Conservation (phyloP, 129 eudicot species). For the Flaveria robusta region DNA sequence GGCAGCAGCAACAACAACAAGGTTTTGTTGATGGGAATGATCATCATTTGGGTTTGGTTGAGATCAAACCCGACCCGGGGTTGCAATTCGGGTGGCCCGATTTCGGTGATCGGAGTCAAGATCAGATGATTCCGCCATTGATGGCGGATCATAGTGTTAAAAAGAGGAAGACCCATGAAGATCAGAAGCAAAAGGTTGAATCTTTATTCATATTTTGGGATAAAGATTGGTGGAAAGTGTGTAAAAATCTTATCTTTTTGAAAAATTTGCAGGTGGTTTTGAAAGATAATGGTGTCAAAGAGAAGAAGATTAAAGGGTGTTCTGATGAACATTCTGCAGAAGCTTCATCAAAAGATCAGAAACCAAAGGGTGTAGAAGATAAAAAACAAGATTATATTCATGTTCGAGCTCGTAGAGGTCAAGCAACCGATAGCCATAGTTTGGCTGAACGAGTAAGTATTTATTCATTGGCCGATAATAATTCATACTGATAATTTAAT, state of each 20-base stretch:
- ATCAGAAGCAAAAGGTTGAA: slow-evolving; percentile 52
- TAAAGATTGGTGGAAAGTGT: slow-evolving; percentile 1
- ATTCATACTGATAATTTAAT: too few relatives aligned
- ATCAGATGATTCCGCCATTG: slow-evolving; percentile 22
- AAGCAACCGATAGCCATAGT: slow-evolving; percentile 99
- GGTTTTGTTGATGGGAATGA: slow-evolving; percentile 40
- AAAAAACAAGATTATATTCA: slow-evolving; percentile 85
- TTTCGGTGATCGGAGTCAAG: slow-evolving; percentile 35
- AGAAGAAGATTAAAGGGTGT: slow-evolving; percentile 56
- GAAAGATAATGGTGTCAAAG: slow-evolving; percentile 40
- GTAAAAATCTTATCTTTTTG: background rate
- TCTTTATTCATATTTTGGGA: slow-evolving; percentile 15
- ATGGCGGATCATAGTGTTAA: slow-evolving; percentile 39
- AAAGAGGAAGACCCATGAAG: slow-evolving; percentile 72
- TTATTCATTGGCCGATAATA: too few relatives aligned
- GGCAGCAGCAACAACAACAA: slow-evolving; percentile 49
- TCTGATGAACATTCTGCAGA: slow-evolving; percentile 52
- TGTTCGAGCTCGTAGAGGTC: slow-evolving; percentile 98
- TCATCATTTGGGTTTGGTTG: slow-evolving; percentile 35
- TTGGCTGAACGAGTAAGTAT: slow-evolving; percentile 81
- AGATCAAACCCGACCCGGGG: slow-evolving; percentile 66
- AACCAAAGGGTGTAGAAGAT: slow-evolving; percentile 50
- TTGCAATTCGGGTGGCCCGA: slow-evolving; percentile 34
- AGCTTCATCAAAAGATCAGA: slow-evolving; percentile 41
- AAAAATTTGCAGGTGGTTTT: slow-evolving; percentile 40